Conservation (phyloP, 805 yeast genomes). For the Lachancea nothofagi region DNA sequence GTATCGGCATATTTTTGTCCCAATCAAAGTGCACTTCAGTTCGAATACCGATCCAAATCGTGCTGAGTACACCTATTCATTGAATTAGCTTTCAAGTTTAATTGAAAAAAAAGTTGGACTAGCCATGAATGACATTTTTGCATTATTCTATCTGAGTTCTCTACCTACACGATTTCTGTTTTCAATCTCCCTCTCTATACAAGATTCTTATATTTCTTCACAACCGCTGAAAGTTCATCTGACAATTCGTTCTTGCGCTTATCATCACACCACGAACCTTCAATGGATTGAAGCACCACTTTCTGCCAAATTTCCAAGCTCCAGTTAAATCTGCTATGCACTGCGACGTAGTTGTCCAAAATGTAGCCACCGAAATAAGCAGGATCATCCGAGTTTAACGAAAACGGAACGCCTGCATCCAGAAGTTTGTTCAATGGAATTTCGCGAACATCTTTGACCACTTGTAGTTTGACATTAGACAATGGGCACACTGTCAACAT, state of each 20-base stretch:
- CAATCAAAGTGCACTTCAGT: too few species aligned
- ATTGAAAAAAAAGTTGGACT: too few species aligned
- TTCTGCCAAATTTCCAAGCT: conserved; percentile 52
- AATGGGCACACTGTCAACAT: conserved; percentile 72
- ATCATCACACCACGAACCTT: conserved; percentile 69
- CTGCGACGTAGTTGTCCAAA: conserved; percentile 64
- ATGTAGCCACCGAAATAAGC: conserved; percentile 85
- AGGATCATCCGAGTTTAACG: conserved; percentile 74
- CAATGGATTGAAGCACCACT: conserved; percentile 60
- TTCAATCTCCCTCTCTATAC: too few species aligned
- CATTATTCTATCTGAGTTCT: too few species aligned
- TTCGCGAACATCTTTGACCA: conserved; percentile 59
- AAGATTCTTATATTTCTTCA: conserved; percentile 31
- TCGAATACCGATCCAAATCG: too few species aligned
- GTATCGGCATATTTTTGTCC: too few species aligned
- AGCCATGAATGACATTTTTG: too few species aligned
- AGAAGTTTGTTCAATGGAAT: conserved; percentile 60
- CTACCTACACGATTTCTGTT: too few species aligned
- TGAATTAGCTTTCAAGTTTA: too few species aligned
- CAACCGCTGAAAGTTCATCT: conserved; percentile 38
- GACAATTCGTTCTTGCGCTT: conserved; percentile 48
- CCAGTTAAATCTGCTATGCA: conserved; percentile 58
- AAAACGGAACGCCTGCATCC: conserved; percentile 60
- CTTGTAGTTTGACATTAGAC: conserved; percentile 71
- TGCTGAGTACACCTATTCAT: too few species aligned